These are phyloP conservation scores for Wickerhamiella pararugosa DNA, from an alignment of 1,139 yeast species.

Conservation along the genomic window DNA sequence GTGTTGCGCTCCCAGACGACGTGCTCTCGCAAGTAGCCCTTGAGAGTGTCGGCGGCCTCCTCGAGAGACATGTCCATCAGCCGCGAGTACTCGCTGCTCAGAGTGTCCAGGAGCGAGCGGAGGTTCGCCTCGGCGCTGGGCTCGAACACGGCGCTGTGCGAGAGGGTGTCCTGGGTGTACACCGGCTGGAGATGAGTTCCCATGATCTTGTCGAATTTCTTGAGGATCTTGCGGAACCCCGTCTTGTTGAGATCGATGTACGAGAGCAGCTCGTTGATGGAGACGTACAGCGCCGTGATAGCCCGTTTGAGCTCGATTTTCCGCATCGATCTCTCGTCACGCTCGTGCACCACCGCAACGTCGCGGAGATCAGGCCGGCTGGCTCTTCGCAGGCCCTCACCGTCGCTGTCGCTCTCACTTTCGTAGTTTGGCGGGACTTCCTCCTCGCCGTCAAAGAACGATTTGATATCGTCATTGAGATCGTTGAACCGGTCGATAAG, in stretches of 20 bases:
- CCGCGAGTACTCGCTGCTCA: conserved; percentile 37
- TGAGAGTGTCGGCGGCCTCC: conserved; percentile 47
- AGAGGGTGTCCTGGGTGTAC: conserved; percentile 26
- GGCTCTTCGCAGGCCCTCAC: background rate
- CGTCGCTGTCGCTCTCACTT: conserved; percentile 2
- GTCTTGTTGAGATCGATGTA: conserved; percentile 69
- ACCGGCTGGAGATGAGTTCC: conserved; percentile 41
- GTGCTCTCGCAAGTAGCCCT: conserved; percentile 72
- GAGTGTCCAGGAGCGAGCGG: conserved; percentile 33
- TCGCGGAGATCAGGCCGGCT: conserved; percentile 3
- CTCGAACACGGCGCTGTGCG: conserved; percentile 32
- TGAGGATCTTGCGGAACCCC: conserved; percentile 77
- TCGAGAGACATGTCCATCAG: conserved; percentile 33
- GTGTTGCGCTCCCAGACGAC: conserved; percentile 95
- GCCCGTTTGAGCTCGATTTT: conserved; percentile 6
- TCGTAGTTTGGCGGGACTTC: background rate
- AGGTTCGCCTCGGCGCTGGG: conserved; percentile 32
- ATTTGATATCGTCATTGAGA: conserved; percentile 20
- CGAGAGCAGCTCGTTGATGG: conserved; percentile 69
- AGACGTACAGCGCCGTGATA: conserved; percentile 43
- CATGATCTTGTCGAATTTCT: conserved; percentile 78
- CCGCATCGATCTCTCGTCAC: conserved; percentile 5
- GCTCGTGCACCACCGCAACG: background rate
- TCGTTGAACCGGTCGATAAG: conserved; percentile 33
- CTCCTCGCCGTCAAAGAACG: background rate